Evolutionary conservation across 495 filamentous ascomycete species (phyloP), one percentile per base, ranked within the genome.

Genomic region (Sporormia fimetaria): DNA sequence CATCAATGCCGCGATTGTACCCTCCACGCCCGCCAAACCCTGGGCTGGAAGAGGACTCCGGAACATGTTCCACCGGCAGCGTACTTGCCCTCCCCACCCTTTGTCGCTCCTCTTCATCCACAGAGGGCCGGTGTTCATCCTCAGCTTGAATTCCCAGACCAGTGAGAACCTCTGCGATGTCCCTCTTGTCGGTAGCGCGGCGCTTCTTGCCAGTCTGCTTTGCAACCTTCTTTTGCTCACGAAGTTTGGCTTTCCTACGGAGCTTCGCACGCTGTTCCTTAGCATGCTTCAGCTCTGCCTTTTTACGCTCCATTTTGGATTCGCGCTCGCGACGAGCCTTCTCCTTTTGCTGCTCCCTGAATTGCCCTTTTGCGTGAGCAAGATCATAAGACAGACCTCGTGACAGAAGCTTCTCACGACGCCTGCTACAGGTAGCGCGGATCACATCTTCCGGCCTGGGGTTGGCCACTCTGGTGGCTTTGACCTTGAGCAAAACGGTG

Each of bases 321-420:
- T 69, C 59, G 29, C 65, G 61, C 33, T 73, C 59, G 7, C 59
- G 62, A 14, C 45, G 54, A 20, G 59, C 51, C 57, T 75, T 78
- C 52, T 85, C 79, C 38, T 70, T 65, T n/a, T 77, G 65, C 4
- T 75, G 75, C 49, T 85, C 78, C 21, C 66, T 58, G 16, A 79
- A 65, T 15, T 78, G 69, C 12, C 78, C 81, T 57, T 87, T 87
- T 24, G 76, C 78, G 53, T 92, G 83, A 3, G 87, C 84, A 7
- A 88, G 61, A 54, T 94, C 87, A 42, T 93, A 92, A 3, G 79
- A 76, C 20, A 81, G 69, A 3, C 83, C 87, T 15, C 88, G 76
- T 40, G 81, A 77, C 2, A 87, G 71, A 2, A 95, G 67, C 59
- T 95, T 95, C 32, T 87, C 83, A 20, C 85, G 76, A 17, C 74